Conservation (phyloP, 1,139 yeast genomes). For the Pichia sp. region DNA sequence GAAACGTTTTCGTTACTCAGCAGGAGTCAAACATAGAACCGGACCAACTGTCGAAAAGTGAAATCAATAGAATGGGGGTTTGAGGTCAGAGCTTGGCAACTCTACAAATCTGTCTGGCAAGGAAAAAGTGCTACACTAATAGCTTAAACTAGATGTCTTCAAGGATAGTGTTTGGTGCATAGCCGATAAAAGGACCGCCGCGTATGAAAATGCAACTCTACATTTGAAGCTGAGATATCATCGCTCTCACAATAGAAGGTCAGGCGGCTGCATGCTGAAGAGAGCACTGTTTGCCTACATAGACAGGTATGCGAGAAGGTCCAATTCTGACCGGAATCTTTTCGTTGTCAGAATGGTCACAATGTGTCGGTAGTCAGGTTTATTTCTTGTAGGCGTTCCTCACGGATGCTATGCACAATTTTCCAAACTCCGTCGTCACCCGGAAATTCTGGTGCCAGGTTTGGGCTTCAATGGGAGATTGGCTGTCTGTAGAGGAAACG, state of each 20-base stretch:
- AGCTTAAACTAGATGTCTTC: constrained; percentile 3
- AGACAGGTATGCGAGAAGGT: background rate
- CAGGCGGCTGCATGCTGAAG: constrained; percentile 31
- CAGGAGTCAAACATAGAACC: constrained; percentile 2
- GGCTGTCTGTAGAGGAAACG: constrained; percentile 49
- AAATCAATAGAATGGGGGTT: constrained; percentile 29
- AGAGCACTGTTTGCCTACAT: background rate
- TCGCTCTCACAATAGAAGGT: constrained; percentile 41
- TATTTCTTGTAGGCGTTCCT: background rate
- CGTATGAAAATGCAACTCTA: constrained; percentile 29
- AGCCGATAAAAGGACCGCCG: constrained; percentile 34
- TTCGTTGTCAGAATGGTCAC: background rate
- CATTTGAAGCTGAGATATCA: constrained; percentile 39
- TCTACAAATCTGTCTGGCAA: background rate
- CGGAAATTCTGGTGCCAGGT: constrained; percentile 57
- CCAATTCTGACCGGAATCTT: constrained; percentile 16
- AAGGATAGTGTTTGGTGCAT: constrained; percentile 44
- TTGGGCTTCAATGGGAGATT: constrained; percentile 54
- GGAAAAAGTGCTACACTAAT: background rate
- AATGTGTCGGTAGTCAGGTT: background rate
- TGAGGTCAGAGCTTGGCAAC: background rate
- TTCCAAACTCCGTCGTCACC: constrained; percentile 23
- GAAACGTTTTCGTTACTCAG: constrained; percentile 20
- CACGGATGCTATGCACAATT: background rate
- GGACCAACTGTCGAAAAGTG: constrained; percentile 24